A percentile compares a stretch with the other conserved stretches of the same genome.
Conservation (phyloP, 2,329 filamentous ascomycete species). For the Calonectria pseudoturangicola region DNA sequence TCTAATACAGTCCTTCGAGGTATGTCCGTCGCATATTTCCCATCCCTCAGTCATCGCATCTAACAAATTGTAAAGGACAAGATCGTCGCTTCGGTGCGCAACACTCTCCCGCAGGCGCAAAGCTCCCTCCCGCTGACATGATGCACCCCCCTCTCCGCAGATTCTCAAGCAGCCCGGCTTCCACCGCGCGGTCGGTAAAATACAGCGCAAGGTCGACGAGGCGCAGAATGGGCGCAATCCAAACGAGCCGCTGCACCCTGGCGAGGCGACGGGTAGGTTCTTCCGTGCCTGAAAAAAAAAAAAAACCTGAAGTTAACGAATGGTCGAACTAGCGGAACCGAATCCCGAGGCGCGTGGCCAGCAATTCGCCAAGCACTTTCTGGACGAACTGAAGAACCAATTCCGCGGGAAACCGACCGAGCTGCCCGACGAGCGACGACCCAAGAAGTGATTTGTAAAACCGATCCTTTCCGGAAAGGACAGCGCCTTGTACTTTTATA, state of each 20-base stretch:
- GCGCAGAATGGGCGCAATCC: slow-evolving; percentile 69
- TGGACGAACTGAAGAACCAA: slow-evolving; percentile 72
- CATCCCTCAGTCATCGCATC: not conserved
- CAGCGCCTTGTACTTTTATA: not conserved
- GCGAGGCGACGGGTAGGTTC: slow-evolving; percentile 70
- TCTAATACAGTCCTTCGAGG: slow-evolving; percentile 60
- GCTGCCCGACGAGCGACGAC: slow-evolving; percentile 54
- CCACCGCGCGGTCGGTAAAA: slow-evolving; percentile 71
- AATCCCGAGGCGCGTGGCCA: slow-evolving; percentile 48
- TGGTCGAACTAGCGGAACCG: slow-evolving; percentile 56
- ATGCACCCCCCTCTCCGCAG: slow-evolving; percentile 54
- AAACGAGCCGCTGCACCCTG: slow-evolving; percentile 69
- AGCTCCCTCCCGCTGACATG: not conserved
- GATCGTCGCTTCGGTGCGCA: slow-evolving; percentile 58
- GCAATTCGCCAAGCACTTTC: slow-evolving; percentile 68
- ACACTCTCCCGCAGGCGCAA: not conserved
- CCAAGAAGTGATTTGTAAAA: slow-evolving; percentile 47
- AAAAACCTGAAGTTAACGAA: not conserved
- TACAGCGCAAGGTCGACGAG: slow-evolving; percentile 71
- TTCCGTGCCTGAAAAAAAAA: not conserved
- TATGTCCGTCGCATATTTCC: slow-evolving; percentile 5
- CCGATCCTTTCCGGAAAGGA: not conserved
- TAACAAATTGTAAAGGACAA: slow-evolving; percentile 56
- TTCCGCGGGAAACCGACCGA: slow-evolving; percentile 66
- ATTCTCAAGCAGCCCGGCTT: slow-evolving; percentile 71